Evolutionary conservation across 2,329 filamentous ascomycete species (phyloP).

Genomic region (Ceratocystiopsis sp.): DNA sequence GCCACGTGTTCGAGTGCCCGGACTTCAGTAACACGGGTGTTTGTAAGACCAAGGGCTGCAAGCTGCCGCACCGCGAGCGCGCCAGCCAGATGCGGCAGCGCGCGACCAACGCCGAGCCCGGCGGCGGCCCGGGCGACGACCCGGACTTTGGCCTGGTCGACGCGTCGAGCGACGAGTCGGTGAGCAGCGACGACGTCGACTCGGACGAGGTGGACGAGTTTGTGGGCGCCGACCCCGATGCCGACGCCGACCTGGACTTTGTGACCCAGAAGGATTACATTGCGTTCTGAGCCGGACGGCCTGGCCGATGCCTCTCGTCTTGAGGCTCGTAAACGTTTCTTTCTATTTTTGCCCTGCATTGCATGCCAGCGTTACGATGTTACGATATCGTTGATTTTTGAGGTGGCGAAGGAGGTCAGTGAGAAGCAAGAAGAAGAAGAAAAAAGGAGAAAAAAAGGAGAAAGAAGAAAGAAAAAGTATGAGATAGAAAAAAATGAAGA

Average conservation of each 20-base stretch:
- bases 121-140: conserved; percentile 22
- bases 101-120: conserved; percentile 22
- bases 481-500: too few relatives aligned
- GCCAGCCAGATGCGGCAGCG: conserved; percentile 56
- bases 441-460: too few relatives aligned
- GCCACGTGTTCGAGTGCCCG: conserved; percentile 86
- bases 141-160: conserved; percentile 45
- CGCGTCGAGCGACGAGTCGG: conserved; percentile 62
- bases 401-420: too few relatives aligned
- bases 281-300: conserved; percentile 18
- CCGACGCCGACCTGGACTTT: conserved; percentile 31
- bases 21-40: conserved; percentile 82
- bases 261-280: conserved; percentile 44
- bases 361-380: too few relatives aligned
- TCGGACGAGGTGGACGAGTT: conserved; percentile 58
- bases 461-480: too few relatives aligned
- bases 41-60: conserved; percentile 69
- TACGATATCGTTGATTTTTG: too few relatives aligned
- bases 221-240: conserved; percentile 34
- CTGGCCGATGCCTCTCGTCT: not conserved
- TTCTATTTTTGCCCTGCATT: too few relatives aligned
- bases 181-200: conserved; percentile 62
- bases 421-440: too few relatives aligned
- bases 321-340: not conserved
- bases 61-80: conserved; percentile 72